Percentiles rank a stretch among this genome's conserved stretches.
Evolutionary conservation across 768 basidiomycete species (phyloP).

Genomic region (Ramaria rubella): DNA sequence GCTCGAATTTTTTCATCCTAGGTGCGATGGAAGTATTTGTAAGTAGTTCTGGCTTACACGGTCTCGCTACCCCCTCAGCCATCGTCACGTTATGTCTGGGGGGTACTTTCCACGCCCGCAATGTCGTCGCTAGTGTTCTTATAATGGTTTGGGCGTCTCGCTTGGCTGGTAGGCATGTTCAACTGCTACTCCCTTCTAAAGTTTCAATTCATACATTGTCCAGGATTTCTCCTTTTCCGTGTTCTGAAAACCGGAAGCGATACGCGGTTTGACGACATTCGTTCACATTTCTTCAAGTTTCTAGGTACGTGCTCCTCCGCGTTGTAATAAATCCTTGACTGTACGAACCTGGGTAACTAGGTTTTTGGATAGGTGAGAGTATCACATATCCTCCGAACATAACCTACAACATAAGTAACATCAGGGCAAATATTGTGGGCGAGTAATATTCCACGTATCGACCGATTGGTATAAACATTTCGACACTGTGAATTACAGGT

Average conservation of each 20-base stretch:
- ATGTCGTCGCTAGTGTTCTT: conserved; percentile 49
- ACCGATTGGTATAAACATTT: no score
- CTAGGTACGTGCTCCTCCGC: conserved; percentile 32
- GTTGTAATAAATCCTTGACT: neutral
- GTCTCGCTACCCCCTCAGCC: conserved; percentile 28
- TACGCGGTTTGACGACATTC: conserved; percentile 59
- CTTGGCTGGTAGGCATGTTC: conserved; percentile 37
- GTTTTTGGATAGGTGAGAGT: conserved; percentile 48
- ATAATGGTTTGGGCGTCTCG: conserved; percentile 63
- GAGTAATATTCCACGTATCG: conserved; percentile 14
- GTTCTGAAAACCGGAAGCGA: conserved; percentile 64
- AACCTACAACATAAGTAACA: conserved; percentile 3
- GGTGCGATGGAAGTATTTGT: conserved; percentile 25
- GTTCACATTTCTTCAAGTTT: conserved; percentile 60
- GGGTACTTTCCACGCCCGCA: conserved; percentile 54
- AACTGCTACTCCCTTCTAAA: neutral
- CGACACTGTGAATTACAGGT: no score
- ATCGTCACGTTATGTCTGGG: conserved; percentile 55
- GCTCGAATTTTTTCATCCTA: conserved; percentile 63
- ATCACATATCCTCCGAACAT: neutral
- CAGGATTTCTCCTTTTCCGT: conserved; percentile 62
- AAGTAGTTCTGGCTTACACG: neutral
- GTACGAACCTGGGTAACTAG: conserved; percentile 19
- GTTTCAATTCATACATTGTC: neutral
- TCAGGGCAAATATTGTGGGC: conserved; percentile 58